Evolutionary conservation across 148 eudicot genomes (phyloP).

Genomic region (Heliosperma pusillum): DNA sequence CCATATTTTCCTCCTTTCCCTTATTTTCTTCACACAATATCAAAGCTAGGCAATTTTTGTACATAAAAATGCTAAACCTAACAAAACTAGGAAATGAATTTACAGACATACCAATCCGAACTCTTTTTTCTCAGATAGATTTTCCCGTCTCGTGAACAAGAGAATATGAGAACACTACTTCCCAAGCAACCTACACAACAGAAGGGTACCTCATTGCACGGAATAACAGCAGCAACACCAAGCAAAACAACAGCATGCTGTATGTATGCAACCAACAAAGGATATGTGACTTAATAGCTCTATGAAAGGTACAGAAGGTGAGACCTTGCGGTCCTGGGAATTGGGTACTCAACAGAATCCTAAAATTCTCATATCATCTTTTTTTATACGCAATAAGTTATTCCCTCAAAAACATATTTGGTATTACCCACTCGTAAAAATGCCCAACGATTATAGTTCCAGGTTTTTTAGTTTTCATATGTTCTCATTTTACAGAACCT

Average conservation of each 20-base stretch:
- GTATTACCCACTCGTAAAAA: background rate
- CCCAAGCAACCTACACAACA: background rate
- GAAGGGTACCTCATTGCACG: background rate
- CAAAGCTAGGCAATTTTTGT: background rate
- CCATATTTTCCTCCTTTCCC: background rate
- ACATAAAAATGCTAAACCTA: background rate
- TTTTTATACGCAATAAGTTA: background rate
- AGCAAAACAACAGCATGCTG: background rate
- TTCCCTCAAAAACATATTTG: background rate
- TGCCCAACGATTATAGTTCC: background rate
- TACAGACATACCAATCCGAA: background rate
- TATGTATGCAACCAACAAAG: background rate
- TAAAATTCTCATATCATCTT: background rate
- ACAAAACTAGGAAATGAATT: background rate
- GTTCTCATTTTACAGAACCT: background rate
- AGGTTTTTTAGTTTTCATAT: background rate
- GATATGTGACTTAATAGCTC: background rate
- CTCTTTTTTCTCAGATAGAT: background rate
- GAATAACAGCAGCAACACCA: background rate
- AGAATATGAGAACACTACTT: background rate
- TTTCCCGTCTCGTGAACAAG: background rate
- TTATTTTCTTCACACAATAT: conserved; percentile 1
- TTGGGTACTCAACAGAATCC: background rate
- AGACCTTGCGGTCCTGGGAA: background rate
- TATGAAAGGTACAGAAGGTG: background rate